A percentile compares a stretch with the other conserved stretches of the same genome.
Evolutionary conservation across 1,284 basidiomycete genomes (phyloP).

Genomic region (Athelia sp.): DNA sequence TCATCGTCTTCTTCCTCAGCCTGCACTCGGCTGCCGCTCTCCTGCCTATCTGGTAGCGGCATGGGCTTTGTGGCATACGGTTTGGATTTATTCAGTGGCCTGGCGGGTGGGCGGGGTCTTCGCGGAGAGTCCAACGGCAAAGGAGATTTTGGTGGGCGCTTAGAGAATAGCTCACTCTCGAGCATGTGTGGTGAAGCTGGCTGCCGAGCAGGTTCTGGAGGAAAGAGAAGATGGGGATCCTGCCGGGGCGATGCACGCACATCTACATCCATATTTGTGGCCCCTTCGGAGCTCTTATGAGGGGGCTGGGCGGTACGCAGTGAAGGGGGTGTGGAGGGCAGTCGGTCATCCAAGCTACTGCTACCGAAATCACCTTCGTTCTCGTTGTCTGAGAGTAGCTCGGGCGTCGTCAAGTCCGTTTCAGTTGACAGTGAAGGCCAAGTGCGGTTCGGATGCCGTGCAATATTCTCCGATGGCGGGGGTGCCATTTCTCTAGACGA

Average conservation of each 20-base stretch:
- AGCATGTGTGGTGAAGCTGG: conserved; percentile 10
- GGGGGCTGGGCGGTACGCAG: background rate
- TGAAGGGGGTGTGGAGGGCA: conserved; percentile 38
- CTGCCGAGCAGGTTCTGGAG: conserved; percentile 10
- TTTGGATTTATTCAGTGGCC: conserved; percentile 19
- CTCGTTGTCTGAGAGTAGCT: conserved; percentile 29
- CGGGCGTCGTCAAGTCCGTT: conserved; percentile 14
- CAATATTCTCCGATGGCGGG: background rate
- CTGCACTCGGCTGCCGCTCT: conserved; percentile 1
- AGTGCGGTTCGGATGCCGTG: conserved; percentile 3
- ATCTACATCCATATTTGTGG: conserved; percentile 29
- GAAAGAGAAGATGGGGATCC: conserved; percentile 4
- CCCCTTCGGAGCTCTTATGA: background rate
- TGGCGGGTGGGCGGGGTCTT: conserved; percentile 49
- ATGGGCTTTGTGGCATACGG: no score
- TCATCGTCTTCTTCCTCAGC: conserved; percentile 17
- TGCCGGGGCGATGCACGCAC: conserved; percentile 17
- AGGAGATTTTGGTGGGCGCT: conserved; percentile 59
- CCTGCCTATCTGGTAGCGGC: no score
- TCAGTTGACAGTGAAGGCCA: conserved; percentile 13
- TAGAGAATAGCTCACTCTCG: conserved; percentile 39
- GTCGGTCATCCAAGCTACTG: conserved; percentile 38
- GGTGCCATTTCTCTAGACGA: background rate
- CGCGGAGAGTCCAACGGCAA: conserved; percentile 50
- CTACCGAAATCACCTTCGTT: conserved; percentile 28